These are phyloP conservation scores for Silybum marianum DNA, from an alignment of 129 eudicot genomes.

Conservation along the genomic window DNA sequence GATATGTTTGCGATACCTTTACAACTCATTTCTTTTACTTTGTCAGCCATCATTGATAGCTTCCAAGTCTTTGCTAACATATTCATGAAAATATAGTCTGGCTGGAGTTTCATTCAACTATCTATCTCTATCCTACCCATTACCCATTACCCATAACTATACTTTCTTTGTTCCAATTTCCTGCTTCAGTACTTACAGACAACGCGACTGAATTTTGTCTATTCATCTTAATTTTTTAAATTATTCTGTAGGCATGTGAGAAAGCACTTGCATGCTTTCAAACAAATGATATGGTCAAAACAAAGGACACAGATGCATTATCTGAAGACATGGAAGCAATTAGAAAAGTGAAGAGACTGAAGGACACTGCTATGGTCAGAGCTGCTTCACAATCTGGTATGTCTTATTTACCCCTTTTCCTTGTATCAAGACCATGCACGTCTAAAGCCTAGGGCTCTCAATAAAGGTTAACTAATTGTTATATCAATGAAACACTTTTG, in stretches of 20 bases:
- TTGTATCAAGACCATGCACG: not conserved
- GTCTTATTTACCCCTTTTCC: conserved; percentile 2
- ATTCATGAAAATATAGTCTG: not conserved
- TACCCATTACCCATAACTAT: not conserved
- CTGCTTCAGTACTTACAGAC: conserved; percentile 3
- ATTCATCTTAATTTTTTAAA: not conserved
- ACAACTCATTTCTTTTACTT: not conserved
- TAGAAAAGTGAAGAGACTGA: conserved; percentile 52
- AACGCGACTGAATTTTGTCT: conserved; percentile 2
- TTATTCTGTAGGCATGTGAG: conserved; percentile 64
- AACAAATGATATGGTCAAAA: conserved; percentile 17
- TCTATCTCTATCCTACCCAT: conserved; percentile 1
- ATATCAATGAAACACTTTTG: not conserved
- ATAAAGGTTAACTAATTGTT: not conserved
- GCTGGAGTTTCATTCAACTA: not conserved
- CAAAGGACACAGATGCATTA: conserved; percentile 25
- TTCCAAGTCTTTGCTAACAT: conserved; percentile 17
- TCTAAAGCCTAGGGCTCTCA: conserved; percentile 2
- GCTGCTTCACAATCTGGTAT: conserved; percentile 75
- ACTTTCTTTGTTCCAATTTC: not conserved
- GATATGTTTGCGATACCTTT: conserved; percentile 18
- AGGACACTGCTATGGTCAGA: conserved; percentile 53
- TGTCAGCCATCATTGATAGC: not conserved
- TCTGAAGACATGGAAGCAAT: conserved; percentile 35
- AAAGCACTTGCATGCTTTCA: conserved; percentile 57